Evolutionary conservation across 306 rosid species (phyloP).

Genomic region (Rubus parviflorus): DNA sequence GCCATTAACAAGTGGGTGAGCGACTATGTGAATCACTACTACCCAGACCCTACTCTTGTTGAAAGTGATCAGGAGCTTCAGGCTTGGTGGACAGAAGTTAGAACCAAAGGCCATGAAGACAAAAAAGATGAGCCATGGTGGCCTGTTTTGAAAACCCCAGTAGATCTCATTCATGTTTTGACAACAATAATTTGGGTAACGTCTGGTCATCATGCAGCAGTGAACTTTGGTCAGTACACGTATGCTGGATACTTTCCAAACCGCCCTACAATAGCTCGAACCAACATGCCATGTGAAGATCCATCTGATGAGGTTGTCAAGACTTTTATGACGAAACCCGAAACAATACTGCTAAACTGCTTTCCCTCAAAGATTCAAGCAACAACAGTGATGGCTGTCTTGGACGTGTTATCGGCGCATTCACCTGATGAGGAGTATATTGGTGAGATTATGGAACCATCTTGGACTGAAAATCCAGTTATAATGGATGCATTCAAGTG

Average conservation of each 20-base stretch:
- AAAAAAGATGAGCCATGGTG: constrained; percentile 49
- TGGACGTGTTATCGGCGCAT: constrained; percentile 34
- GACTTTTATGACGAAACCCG: constrained; percentile 26
- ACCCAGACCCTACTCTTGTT: constrained; percentile 13
- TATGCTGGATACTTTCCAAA: constrained; percentile 45
- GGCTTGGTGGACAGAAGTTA: constrained; percentile 46
- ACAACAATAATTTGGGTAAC: constrained; percentile 42
- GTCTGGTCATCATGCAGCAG: constrained; percentile 41
- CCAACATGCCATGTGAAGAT: constrained; percentile 39
- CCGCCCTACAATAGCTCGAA: constrained; percentile 38
- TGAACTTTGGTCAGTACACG: constrained; percentile 41
- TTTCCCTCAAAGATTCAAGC: constrained; percentile 45
- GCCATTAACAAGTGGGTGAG: constrained; percentile 34
- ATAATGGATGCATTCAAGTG: constrained; percentile 30
- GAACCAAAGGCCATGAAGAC: constrained; percentile 40
- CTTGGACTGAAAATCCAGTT: constrained; percentile 32
- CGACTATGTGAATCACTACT: constrained; percentile 38
- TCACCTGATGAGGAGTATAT: constrained; percentile 42
- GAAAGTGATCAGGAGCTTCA: constrained; percentile 39
- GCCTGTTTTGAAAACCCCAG: constrained; percentile 27
- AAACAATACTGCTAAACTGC: constrained; percentile 25
- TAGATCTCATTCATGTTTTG: constrained; percentile 26
- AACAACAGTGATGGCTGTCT: constrained; percentile 34
- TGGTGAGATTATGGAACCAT: constrained; percentile 31
- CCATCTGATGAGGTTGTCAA: constrained; percentile 21